These are phyloP conservation scores for Limnomonas spitsbergensis DNA, from an alignment of 139 green algal genomes.

Conservation along the genomic window DNA sequence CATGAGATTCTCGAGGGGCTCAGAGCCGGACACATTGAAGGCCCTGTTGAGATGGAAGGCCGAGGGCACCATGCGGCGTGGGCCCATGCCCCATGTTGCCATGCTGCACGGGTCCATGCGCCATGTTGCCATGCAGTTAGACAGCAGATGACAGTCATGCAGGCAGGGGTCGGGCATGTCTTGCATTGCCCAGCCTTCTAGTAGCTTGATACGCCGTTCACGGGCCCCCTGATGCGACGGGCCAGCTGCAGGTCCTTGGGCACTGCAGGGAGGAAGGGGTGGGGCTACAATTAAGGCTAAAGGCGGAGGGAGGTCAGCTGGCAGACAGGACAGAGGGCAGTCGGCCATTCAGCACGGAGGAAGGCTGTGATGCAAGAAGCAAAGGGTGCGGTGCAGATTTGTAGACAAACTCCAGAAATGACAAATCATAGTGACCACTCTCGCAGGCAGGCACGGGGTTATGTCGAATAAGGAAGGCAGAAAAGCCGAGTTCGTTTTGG, in stretches of 20 bases:
- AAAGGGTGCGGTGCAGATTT: too few species aligned
- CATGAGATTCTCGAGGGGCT: too few species aligned
- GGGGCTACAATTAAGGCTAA: too few species aligned
- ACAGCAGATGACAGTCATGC: neutral
- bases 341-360: too few species aligned
- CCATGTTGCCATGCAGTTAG: neutral
- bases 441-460: too few species aligned
- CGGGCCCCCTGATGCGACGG: conserved; percentile 76
- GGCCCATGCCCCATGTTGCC: neutral
- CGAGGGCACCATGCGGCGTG: neutral
- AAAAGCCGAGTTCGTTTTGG: too few species aligned
- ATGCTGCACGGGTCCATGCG: neutral
- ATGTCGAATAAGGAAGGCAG: too few species aligned
- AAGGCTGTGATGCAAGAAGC: too few species aligned
- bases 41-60: neutral
- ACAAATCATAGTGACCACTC: too few species aligned
- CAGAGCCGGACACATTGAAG: neutral
- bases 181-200: neutral
- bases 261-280: conserved; percentile 61
- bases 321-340: too few species aligned
- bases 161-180: neutral
- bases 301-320: too few species aligned
- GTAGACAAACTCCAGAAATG: too few species aligned
- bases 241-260: conserved; percentile 93
- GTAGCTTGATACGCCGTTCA: conserved; percentile 67